Evolutionary conservation across 306 rosid genomes (phyloP).

Genomic region (Vigna angularis): DNA sequence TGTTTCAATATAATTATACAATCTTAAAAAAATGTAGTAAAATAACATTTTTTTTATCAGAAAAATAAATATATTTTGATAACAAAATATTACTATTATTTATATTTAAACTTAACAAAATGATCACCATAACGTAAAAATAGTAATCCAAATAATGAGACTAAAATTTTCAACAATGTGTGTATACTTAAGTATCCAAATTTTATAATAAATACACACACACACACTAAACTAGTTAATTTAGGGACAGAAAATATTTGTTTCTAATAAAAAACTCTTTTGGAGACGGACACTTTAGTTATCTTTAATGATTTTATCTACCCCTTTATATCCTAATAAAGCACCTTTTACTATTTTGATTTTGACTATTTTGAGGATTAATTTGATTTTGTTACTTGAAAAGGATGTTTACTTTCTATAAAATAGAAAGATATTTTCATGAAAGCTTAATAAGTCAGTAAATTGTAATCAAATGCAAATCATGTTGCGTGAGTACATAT

Average conservation of each 20-base stretch:
- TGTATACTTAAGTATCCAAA: no score
- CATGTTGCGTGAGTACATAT: no score
- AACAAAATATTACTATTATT: not conserved
- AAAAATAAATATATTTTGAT: no score
- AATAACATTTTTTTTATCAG: no score
- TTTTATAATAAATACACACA: no score
- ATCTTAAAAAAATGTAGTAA: not conserved
- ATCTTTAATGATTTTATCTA: not conserved
- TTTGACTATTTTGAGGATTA: not conserved
- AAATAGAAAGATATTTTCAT: not conserved
- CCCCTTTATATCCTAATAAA: not conserved
- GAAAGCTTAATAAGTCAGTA: no score
- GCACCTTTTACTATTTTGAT: conserved; percentile 1
- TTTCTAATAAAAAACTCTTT: not conserved
- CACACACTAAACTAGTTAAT: not conserved
- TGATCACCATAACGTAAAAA: no score
- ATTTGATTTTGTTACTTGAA: not conserved
- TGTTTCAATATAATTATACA: not conserved
- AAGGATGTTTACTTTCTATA: not conserved
- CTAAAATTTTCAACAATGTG: no score
- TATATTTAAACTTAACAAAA: not conserved
- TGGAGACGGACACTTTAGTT: not conserved
- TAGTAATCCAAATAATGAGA: no score
- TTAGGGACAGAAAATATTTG: not conserved
- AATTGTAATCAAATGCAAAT: no score